Evolutionary conservation across 1,284 basidiomycete species (phyloP).

Genomic region (Cystobasidiaceae sp.): DNA sequence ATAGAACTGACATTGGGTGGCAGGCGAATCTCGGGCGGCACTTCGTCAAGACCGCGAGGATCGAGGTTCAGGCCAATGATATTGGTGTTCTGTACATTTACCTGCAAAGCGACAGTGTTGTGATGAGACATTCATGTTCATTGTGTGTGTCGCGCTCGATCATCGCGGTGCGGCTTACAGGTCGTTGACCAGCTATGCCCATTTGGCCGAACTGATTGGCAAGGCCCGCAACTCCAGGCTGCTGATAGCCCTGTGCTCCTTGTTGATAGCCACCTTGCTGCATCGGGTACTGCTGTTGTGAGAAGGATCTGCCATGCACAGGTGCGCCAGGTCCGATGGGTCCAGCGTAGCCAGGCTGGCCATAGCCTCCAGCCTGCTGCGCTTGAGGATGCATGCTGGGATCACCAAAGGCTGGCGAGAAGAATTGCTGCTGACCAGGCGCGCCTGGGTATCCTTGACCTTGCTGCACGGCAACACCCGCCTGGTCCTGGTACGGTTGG

Average conservation of each 20-base stretch:
- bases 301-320: conserved; percentile 28
- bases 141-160: no score
- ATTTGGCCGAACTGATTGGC: conserved; percentile 81
- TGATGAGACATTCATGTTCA: no score
- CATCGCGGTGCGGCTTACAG: conserved; percentile 11
- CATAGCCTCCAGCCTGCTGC: conserved; percentile 43
- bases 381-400: conserved; percentile 47
- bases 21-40: conserved; percentile 82
- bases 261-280: no score
- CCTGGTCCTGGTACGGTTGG: conserved; percentile 48
- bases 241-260: no score
- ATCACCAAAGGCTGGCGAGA: conserved; percentile 55
- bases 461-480: no score
- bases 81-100: conserved; percentile 51
- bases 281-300: conserved; percentile 18
- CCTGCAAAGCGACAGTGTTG: no score
- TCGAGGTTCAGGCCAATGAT: conserved; percentile 84
- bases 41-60: conserved; percentile 66
- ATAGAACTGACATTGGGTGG: conserved; percentile 59
- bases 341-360: conserved; percentile 26
- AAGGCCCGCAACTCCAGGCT: conserved; percentile 57
- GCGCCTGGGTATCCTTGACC: conserved; percentile 48
- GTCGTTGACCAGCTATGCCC: conserved; percentile 54
- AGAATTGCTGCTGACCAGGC: conserved; percentile 56
- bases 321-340: conserved; percentile 30